A percentile compares a stretch with the other conserved stretches of the same genome.
Conservation (phyloP, 108 stramenopile genomes). For the Cyclotella distinguenda region DNA sequence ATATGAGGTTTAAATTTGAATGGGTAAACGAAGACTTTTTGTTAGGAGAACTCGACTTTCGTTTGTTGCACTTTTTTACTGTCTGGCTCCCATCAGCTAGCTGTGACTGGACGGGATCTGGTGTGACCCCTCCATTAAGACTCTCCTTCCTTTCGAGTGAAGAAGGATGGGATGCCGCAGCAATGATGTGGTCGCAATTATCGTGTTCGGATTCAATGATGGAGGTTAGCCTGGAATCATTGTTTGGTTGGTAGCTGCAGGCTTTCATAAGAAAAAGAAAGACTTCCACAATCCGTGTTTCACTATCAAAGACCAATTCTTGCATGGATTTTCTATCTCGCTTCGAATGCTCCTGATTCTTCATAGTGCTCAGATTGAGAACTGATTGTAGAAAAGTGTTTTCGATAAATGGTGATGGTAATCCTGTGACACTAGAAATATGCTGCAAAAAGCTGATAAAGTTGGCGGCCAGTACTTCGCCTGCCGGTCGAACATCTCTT, state of each 20-base stretch:
- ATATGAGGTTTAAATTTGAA: conserved; percentile 18
- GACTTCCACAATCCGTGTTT: conserved; percentile 26
- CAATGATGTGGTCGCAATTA: conserved; percentile 7
- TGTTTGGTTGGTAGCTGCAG: conserved; percentile 3
- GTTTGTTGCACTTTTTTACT: conserved; percentile 40
- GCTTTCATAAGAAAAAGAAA: conserved; percentile 27
- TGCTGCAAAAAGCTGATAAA: conserved; percentile 64
- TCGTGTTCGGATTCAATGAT: conserved; percentile 1
- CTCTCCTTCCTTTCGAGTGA: conserved; percentile 10
- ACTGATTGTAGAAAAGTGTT: conserved; percentile 61
- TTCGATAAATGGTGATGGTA: conserved; percentile 51
- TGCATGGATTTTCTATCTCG: conserved; percentile 37
- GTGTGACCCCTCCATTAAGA: not conserved
- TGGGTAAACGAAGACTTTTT: conserved; percentile 9
- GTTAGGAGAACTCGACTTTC: conserved; percentile 11
- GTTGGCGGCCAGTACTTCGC: conserved; percentile 60
- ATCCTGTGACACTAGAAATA: conserved; percentile 42
- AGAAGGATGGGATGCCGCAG: not conserved
- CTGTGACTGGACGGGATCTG: not conserved
- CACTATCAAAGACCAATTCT: conserved; percentile 32
- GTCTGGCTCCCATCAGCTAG: conserved; percentile 17
- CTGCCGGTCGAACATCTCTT: conserved; percentile 4
- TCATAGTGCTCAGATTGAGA: conserved; percentile 32
- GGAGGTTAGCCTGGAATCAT: not conserved
- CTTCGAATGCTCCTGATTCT: conserved; percentile 12